phyloP scores from a whole-genome alignment of 208 protist genomes.

The Leptomonas pyrrhocoris region DNA sequence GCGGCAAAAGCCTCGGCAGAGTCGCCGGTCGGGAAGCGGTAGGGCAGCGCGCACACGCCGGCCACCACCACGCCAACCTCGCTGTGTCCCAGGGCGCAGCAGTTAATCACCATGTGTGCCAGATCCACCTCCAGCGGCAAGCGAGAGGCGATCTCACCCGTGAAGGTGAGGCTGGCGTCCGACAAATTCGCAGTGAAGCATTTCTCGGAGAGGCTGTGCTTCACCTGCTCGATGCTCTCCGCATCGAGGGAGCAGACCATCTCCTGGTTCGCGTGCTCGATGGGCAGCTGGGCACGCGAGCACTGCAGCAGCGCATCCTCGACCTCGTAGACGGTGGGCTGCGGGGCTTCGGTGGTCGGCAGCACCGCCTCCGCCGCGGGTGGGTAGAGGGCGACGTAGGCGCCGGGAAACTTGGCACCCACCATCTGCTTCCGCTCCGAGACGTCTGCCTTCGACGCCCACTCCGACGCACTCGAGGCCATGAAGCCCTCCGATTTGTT shows the following conservation, averaged over 20 bases:
- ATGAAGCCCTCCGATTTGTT: constrained; percentile 84
- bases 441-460: constrained; percentile 67
- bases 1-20: constrained; percentile 29
- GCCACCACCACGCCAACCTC: constrained; percentile 72
- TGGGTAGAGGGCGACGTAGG: constrained; percentile 83
- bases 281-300: constrained; percentile 62
- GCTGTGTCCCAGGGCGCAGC: constrained; percentile 77
- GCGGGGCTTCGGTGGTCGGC: constrained; percentile 33
- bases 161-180: constrained; percentile 70
- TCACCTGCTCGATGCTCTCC: constrained; percentile 64
- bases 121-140: constrained; percentile 81
- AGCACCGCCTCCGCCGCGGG: constrained; percentile 55
- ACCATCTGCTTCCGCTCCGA: constrained; percentile 63
- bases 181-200: constrained; percentile 64
- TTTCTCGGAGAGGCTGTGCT: constrained; percentile 77
- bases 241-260: constrained; percentile 52
- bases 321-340: constrained; percentile 50
- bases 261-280: constrained; percentile 37
- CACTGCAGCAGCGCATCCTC: constrained; percentile 86
- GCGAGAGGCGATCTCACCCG: constrained; percentile 78
- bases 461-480: constrained; percentile 63
- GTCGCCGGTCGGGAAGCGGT: constrained; percentile 42
- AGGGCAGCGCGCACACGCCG: constrained; percentile 63
- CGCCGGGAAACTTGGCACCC: constrained; percentile 36
- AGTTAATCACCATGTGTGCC: constrained; percentile 73